Base-by-base conservation (phyloP, 306 rosid species). In the Inga leiocalycina region DNA sequence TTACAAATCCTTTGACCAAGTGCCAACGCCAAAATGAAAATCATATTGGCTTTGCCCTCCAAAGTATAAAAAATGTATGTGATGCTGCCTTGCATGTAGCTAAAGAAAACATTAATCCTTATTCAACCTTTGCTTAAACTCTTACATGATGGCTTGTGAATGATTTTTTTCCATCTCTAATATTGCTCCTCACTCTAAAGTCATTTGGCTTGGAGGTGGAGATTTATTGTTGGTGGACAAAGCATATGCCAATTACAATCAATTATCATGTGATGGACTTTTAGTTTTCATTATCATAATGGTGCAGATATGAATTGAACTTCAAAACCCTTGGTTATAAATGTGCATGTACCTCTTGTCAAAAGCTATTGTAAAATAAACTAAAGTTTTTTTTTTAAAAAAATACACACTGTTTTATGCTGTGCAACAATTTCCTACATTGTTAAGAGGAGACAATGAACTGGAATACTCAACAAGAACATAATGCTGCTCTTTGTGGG, bases 181-280 rank as follows among this genome's bases (percentile, higher is more conserved):
- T 52, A 59, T 57, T 34, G 43, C 52, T 32, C 65, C 65, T 82
- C 71, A 16, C 13, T 56, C 57, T 68, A 62, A 30, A 69, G 45
- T 35, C 37, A 35, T 75, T 56, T 75, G 43, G 66, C 66, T 84
- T 72, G 86, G 30, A 79, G 45, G 43, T 70, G 74, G 74, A 41
- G 44, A 19, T 49, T 20, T 14, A 73, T 7, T 37, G 62, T 30
- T 74, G 77, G 61, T 46, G 22, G 41, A 27, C 19, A 51, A 51
- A 51, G 30, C 78, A 74, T 4, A 32, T 10, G 17, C 57, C 66
- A 7, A 49, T 34, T 24, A 8, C 46, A 3, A 49, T 49, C 27
- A 49, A 37, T 30, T 30, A 51, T 51, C 32, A 32, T 32, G 45
- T 1, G 32, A 32, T 32, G 3, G 20, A 51, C 56, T 51, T 51